Evolutionary conservation across 2,329 filamentous ascomycete genomes (phyloP).

Genomic region (Exophiala phaeomuriformis): DNA sequence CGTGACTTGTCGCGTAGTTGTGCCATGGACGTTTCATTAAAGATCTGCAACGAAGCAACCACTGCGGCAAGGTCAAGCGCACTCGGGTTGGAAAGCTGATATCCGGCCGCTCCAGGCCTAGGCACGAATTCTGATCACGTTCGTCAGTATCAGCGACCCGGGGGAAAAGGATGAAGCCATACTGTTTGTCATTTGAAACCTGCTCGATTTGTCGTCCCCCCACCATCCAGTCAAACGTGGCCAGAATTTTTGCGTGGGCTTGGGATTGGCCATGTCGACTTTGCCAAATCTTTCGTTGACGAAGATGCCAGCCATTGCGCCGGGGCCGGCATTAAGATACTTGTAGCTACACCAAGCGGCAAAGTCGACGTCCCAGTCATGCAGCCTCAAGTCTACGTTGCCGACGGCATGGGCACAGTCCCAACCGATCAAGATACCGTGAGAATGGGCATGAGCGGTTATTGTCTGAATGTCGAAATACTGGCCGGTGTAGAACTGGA

Average conservation of each 20-base stretch:
- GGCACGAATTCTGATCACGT: constrained; percentile 55
- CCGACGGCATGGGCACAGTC: constrained; percentile 72
- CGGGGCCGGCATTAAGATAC: constrained; percentile 81
- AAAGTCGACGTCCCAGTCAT: constrained; percentile 89
- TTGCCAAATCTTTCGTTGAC: constrained; percentile 67
- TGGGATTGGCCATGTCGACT: constrained; percentile 36
- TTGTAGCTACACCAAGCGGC: constrained; percentile 96
- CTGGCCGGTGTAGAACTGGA: constrained; percentile 90
- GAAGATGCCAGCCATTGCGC: constrained; percentile 71
- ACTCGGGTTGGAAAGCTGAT: constrained; percentile 77
- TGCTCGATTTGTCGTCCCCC: constrained; percentile 64
- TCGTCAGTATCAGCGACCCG: neutral
- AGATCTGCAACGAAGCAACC: constrained; percentile 64
- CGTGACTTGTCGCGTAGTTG: constrained; percentile 64
- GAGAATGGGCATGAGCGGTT: constrained; percentile 65
- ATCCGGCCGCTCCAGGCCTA: constrained; percentile 70
- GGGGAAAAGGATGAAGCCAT: neutral
- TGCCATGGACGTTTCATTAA: constrained; percentile 62
- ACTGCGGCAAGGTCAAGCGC: constrained; percentile 72
- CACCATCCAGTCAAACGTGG: constrained; percentile 76
- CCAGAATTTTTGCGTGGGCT: constrained; percentile 40
- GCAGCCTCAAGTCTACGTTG: constrained; percentile 72
- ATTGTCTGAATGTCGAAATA: constrained; percentile 75
- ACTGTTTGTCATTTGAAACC: constrained; percentile 61
- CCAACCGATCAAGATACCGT: constrained; percentile 72